Evolutionary conservation across 2,329 filamentous ascomycete species (phyloP).

Genomic region (Neoscytalidium dimidiatum): DNA sequence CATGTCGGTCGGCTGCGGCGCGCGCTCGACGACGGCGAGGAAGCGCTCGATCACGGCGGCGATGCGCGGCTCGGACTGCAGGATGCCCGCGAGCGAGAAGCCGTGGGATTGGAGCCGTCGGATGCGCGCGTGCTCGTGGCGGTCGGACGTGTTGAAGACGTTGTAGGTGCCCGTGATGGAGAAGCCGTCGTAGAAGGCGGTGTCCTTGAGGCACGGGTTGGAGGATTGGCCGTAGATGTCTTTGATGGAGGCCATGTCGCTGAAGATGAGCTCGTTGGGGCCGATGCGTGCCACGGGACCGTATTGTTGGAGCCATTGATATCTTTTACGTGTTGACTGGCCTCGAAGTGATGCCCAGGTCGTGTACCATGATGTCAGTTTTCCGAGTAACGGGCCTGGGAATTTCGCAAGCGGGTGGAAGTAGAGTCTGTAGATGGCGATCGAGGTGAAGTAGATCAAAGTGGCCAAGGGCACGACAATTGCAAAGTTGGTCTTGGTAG

Average conservation of each 20-base stretch:
- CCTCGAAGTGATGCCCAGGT: neutral
- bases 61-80: neutral
- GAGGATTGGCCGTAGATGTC: slow-evolving; percentile 28
- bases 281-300: slow-evolving; percentile 46
- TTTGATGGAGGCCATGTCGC: slow-evolving; percentile 41
- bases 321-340: neutral
- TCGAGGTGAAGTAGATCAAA: neutral
- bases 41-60: neutral
- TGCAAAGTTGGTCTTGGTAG: neutral
- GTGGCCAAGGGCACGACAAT: neutral
- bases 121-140: neutral
- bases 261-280: slow-evolving; percentile 45
- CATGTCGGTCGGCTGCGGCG: neutral
- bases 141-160: neutral
- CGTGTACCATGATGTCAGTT: slow-evolving; percentile 22
- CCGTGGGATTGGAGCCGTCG: neutral
- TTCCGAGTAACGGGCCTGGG: slow-evolving; percentile 16
- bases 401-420: slow-evolving; percentile 12
- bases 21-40: neutral
- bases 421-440: neutral
- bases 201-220: neutral
- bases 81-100: neutral
- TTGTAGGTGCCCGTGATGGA: neutral
- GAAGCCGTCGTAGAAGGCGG: neutral
- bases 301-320: neutral